Conservation (phyloP, 495 filamentous ascomycete species). For the Trichocladium uniseriatum region DNA sequence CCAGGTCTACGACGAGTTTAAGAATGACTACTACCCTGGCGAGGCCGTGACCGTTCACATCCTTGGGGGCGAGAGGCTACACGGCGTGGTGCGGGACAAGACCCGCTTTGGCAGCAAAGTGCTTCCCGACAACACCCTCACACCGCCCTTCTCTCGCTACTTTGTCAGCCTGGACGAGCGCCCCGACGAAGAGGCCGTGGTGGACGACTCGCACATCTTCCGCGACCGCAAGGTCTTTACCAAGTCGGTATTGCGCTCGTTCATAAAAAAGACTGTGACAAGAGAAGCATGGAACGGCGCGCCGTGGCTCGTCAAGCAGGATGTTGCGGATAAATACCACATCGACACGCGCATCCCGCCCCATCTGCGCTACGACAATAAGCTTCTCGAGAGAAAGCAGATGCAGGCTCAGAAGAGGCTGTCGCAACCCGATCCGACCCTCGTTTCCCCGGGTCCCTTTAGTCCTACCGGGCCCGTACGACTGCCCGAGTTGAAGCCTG, state of each 20-base stretch:
- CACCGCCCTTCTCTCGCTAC: slow-evolving; percentile 64
- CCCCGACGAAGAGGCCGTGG: slow-evolving; percentile 61
- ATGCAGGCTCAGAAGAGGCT: slow-evolving; percentile 58
- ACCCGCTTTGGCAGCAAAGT: slow-evolving; percentile 57
- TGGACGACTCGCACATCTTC: slow-evolving; percentile 73
- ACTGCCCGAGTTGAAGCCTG: slow-evolving; percentile 71
- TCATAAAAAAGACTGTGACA: slow-evolving; percentile 88
- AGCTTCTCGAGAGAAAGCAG: slow-evolving; percentile 67
- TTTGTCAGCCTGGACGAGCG: slow-evolving; percentile 64
- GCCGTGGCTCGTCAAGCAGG: slow-evolving; percentile 87
- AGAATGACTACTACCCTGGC: slow-evolving; percentile 86
- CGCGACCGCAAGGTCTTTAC: slow-evolving; percentile 91
- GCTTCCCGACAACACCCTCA: slow-evolving; percentile 54
- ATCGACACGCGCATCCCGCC: slow-evolving; percentile 78
- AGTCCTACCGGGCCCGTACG: slow-evolving; percentile 38
- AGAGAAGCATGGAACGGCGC: slow-evolving; percentile 89
- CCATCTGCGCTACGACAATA: slow-evolving; percentile 70
- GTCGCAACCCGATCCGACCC: slow-evolving; percentile 34
- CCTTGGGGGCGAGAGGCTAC: slow-evolving; percentile 57
- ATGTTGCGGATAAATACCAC: slow-evolving; percentile 72
- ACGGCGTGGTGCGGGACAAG: slow-evolving; percentile 79
- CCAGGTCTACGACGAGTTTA: slow-evolving; percentile 67
- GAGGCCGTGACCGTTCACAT: slow-evolving; percentile 72
- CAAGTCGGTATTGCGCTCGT: slow-evolving; percentile 85
- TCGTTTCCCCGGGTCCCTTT: slow-evolving; percentile 18